Percentiles rank a stretch among this genome's conserved stretches.
Conservation (phyloP, 345 rosid genomes). For the Salix suchowensis region DNA sequence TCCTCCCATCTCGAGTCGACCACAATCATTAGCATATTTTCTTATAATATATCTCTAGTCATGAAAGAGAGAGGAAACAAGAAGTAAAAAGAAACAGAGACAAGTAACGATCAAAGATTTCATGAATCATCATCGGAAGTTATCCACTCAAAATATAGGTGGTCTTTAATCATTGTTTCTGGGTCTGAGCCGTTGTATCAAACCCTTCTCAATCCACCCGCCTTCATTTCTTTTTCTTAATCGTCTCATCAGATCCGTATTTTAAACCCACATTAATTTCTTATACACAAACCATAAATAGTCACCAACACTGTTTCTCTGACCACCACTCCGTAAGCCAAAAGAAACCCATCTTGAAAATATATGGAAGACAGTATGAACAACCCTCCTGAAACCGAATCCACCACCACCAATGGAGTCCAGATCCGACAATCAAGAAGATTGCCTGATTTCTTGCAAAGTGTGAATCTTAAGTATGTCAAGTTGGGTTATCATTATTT, state of each 20-base stretch:
- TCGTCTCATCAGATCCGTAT: neutral
- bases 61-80: too few species aligned
- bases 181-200: neutral
- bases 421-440: conserved; percentile 57
- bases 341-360: neutral
- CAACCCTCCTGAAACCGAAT: neutral
- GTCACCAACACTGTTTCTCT: neutral
- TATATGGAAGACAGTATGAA: neutral
- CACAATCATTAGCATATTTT: too few species aligned
- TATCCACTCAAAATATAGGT: neutral
- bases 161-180: neutral
- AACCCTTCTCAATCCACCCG: conserved; percentile 5
- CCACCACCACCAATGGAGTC: conserved; percentile 29
- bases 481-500: conserved; percentile 86
- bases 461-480: conserved; percentile 81
- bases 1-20: too few species aligned
- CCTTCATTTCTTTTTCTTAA: neutral
- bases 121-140: neutral
- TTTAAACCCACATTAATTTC: neutral
- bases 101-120: neutral
- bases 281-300: neutral
- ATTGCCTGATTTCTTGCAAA: conserved; percentile 81
- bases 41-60: too few species aligned
- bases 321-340: neutral
- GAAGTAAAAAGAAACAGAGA: too few species aligned